Percentiles rank a stretch among this genome's conserved stretches.
These are phyloP conservation scores for Mycosphaerelloides madeirae DNA, from an alignment of 2,329 filamentous ascomycete genomes.

Conservation along the genomic window DNA sequence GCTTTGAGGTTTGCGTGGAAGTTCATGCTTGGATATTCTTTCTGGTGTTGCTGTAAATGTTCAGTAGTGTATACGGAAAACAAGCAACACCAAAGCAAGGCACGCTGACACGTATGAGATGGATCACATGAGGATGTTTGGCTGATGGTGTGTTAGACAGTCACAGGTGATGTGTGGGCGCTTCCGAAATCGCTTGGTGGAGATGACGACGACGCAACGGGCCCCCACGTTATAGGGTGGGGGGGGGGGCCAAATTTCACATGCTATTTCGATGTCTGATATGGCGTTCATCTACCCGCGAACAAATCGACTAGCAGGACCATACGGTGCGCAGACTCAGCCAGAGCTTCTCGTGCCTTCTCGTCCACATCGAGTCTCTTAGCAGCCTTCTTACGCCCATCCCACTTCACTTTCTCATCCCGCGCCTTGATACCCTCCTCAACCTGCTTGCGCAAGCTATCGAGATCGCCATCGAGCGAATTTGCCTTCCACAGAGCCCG, in stretches of 20 bases:
- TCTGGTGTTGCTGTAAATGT: neutral
- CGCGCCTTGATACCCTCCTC: constrained; percentile 51
- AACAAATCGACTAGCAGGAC: constrained; percentile 10
- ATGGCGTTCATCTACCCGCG: too few relatives aligned
- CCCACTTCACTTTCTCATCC: constrained; percentile 42
- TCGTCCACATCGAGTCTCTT: constrained; percentile 33
- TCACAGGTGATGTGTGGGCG: neutral
- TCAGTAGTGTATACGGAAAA: constrained; percentile 1
- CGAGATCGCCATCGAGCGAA: constrained; percentile 18
- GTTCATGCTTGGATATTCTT: constrained; percentile 5
- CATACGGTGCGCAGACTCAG: constrained; percentile 30
- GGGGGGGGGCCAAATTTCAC: too few relatives aligned
- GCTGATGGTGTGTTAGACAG: constrained; percentile 4
- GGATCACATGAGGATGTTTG: constrained; percentile 3
- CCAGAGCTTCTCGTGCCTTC: constrained; percentile 33
- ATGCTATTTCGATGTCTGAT: too few relatives aligned
- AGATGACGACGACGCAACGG: too few relatives aligned
- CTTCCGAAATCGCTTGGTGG: too few relatives aligned
- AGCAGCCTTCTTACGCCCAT: constrained; percentile 42
- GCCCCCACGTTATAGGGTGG: too few relatives aligned
- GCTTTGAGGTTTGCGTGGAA: constrained; percentile 22
- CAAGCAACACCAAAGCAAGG: constrained; percentile 2
- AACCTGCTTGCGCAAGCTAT: constrained; percentile 35
- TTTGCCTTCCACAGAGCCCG: constrained; percentile 45
- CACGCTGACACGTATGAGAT: neutral